Evolutionary conservation across 345 rosid species (phyloP).

Genomic region (Turnera subulata): DNA sequence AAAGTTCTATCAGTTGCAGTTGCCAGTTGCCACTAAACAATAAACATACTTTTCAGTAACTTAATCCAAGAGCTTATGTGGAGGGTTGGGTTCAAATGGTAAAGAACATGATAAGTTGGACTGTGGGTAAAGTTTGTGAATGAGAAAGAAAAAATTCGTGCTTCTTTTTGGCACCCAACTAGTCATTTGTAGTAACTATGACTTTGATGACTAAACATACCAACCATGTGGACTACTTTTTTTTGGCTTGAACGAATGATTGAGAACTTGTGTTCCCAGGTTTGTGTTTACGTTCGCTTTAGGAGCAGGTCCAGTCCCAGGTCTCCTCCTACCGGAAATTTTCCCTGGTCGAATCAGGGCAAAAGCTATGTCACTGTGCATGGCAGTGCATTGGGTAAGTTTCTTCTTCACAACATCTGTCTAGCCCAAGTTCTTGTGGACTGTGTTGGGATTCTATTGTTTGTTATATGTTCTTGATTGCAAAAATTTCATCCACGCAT

Average conservation of each 20-base stretch:
- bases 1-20: no score
- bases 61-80: not conserved
- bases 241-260: constrained; percentile 4
- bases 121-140: not conserved
- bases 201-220: not conserved
- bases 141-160: not conserved
- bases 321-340: constrained; percentile 92
- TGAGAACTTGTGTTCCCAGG: constrained; percentile 40
- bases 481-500: no score
- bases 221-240: not conserved
- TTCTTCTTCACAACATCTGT: not conserved
- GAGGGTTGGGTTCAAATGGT: not conserved
- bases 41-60: no score
- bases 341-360: constrained; percentile 89
- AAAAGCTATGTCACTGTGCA: constrained; percentile 91
- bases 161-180: not conserved
- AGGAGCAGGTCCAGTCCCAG: constrained; percentile 99
- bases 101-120: not conserved
- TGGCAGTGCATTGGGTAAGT: constrained; percentile 98
- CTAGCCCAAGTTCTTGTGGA: no score
- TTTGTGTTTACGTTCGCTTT: constrained; percentile 84
- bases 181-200: not conserved
- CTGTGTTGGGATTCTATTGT: no score
- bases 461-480: no score
- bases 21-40: no score